Evolutionary conservation across 208 protist genomes (phyloP), one percentile per base, ranked within the genome.

Genomic region (Crithidia expoeki): DNA sequence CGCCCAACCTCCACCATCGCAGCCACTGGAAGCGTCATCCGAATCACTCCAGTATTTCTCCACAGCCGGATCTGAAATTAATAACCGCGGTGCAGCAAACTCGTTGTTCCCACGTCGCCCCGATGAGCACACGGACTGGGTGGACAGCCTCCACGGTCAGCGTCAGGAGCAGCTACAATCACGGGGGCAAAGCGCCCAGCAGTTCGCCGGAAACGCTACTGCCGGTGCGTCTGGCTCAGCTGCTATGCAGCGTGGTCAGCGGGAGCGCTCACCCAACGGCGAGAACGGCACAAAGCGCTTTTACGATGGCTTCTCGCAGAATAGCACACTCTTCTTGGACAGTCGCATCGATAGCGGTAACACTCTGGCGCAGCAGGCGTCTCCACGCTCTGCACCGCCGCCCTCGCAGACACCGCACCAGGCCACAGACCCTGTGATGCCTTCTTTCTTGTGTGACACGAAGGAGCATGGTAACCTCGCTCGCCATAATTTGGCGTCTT

Each of bases 121-220:
- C 7, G 58, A 64, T 16, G 21, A 36, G 4, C 11, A 28, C 6
- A 17, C 25, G 17, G 28, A 44, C 1, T 42, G 42, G 5, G 42
- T 14, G 0, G 60, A 65, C 21, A 46, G 40, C 28, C 16, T 32
- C 27, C 68, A 33, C 36, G 10, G 36, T 19, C 28, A 34, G 44
- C 33, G 57, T 28, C 66, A 66, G 58, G 62, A 40, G 47, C 50
- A 51, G 34, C 59, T 42, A 32, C 46, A 36, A 32, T 32, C 58
- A 27, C 58, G 58, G 17, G 42, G 50, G 36, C 57, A 63, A 7
- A 36, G 25, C 9, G 44, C 60, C 16, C 51, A 61, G 68, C 58
- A 30, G 16, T 21, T 5, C 50, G 23, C 30, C 25, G 67, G 27
- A 19, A n/a, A 28, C 30, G 42, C 32, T 28, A 21, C 49, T 4